Evolutionary conservation across 2,329 filamentous ascomycete species (phyloP), one percentile per base, ranked within the genome.

Genomic region (Cryphonectria radicalis): DNA sequence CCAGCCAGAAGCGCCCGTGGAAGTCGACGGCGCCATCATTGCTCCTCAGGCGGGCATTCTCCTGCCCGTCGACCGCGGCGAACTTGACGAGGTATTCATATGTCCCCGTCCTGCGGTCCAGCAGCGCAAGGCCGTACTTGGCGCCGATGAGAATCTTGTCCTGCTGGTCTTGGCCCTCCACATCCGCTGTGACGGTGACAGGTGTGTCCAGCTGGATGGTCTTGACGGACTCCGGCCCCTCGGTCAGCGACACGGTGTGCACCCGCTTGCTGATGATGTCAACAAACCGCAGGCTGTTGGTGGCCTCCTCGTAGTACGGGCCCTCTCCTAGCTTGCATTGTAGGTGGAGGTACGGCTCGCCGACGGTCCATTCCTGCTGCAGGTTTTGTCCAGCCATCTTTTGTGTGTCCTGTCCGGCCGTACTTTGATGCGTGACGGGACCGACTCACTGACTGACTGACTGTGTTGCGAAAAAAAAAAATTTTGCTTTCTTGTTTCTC

Each of bases 1-100:
- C 93, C 7, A 94, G 85, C 92, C 93, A 97, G 82, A 95, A 96
- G 46, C 93, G 86, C 43, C 95, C 94, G 73, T 90, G 87, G 37
- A 90, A 90, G 78, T 97, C 94, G 67, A 93, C 90, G 6, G 90
- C 92, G 63, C 94, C 94, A 78, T 97, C 95, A 78, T 97, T 97
- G 80, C 92, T 87, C 70, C 89, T 83, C 79, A 93, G 84, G 32
- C 90, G 82, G 79, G 87, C 82, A 74, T 84, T 87, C 74, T 80
- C 79, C 67, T 70, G 73, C 46, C 76, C 74, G 43, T 77, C 75
- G 57, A 83, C 67, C n/a, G 57, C 80, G 73, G 79, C 76, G 76
- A 88, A 89, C 72, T 80, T 83, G 73, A 82, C 79, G 70, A 90
- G 74, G 73, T 90, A 85, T 76, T 89, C 84, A 76, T 88, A 88